These are phyloP conservation scores for Marsdenia floribunda DNA, from an alignment of 257 asterid species.

Conservation along the genomic window DNA sequence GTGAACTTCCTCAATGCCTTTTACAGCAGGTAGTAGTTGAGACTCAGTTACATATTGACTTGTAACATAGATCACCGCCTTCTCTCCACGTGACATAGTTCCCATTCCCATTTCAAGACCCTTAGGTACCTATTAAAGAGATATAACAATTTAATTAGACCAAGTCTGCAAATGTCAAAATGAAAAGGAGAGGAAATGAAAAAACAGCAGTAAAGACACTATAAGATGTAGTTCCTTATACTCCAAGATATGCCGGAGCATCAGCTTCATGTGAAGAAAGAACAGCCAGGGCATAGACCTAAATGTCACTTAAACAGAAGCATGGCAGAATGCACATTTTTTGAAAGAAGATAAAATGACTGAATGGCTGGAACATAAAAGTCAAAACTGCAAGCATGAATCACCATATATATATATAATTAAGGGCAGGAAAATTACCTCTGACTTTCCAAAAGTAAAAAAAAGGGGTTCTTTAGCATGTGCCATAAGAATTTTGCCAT, in stretches of 20 bases:
- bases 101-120: slow-evolving; percentile 98
- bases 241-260: background rate
- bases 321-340: background rate
- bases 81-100: slow-evolving; percentile 84
- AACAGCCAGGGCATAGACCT: background rate
- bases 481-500: slow-evolving; percentile 59
- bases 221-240: background rate
- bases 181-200: background rate
- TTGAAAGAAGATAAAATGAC: background rate
- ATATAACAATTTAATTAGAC: slow-evolving; percentile 14
- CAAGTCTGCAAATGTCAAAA: background rate
- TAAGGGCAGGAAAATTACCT: slow-evolving; percentile 34
- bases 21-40: slow-evolving; percentile 48
- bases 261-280: background rate
- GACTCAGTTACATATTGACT: slow-evolving; percentile 52
- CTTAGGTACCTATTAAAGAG: slow-evolving; percentile 57
- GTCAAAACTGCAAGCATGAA: slow-evolving; percentile 14
- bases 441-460: slow-evolving; percentile 89
- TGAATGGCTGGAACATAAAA: slow-evolving; percentile 4
- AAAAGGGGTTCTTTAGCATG: slow-evolving; percentile 60
- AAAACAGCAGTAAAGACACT: background rate
- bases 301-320: background rate
- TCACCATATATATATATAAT: background rate
- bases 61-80: slow-evolving; percentile 68
- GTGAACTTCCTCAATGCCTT: slow-evolving; percentile 66